phyloP scores from a whole-genome alignment of 495 filamentous ascomycete species.

The Penicillium lagena region DNA sequence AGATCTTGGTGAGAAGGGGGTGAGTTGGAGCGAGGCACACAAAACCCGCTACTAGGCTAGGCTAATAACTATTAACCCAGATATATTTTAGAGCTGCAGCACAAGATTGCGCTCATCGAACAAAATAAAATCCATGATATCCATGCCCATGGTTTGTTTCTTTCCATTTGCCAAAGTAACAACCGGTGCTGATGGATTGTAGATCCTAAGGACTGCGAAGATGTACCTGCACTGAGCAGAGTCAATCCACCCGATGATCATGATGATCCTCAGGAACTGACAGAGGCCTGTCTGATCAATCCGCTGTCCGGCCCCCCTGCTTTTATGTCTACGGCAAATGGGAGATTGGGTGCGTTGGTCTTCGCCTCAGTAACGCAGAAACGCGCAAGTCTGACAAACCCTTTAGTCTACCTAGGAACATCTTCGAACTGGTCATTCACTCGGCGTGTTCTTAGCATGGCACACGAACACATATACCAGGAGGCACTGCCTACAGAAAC shows the following conservation, averaged over 20 bases:
- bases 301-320: conserved; percentile 31
- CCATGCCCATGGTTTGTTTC: conserved; percentile 7
- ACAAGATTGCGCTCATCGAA: conserved; percentile 22
- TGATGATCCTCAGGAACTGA: conserved; percentile 9
- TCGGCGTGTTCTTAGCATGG: conserved; percentile 31
- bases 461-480: conserved; percentile 30
- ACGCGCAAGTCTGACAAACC: background rate
- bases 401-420: conserved; percentile 34
- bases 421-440: conserved; percentile 45
- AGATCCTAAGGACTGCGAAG: conserved; percentile 14
- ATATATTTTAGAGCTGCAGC: conserved; percentile 32
- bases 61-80: conserved; percentile 10
- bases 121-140: conserved; percentile 12
- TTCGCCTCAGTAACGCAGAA: background rate
- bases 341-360: conserved; percentile 20
- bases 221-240: conserved; percentile 4
- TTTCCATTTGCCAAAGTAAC: background rate
- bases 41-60: background rate
- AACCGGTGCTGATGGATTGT: conserved; percentile 1
- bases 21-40: conserved; percentile 4
- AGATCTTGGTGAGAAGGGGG: conserved; percentile 36
- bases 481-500: conserved; percentile 25
- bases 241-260: conserved; percentile 1
- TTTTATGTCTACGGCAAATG: conserved; percentile 26
- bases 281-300: conserved; percentile 25